Conservation (phyloP, 2,329 filamentous ascomycete species). For the Cladorrhinum sp. region DNA sequence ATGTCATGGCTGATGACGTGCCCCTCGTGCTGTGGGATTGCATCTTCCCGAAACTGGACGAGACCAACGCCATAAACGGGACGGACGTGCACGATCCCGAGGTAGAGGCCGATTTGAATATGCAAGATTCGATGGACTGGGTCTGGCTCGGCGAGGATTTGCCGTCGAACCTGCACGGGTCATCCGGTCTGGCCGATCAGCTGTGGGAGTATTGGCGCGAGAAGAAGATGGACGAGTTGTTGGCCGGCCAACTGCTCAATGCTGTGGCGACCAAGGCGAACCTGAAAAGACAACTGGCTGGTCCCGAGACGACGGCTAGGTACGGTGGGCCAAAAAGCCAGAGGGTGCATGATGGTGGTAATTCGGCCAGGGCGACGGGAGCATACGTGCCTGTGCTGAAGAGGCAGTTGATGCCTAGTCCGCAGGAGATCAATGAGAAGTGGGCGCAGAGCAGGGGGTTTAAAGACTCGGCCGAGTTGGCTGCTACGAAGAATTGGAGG, state of each 20-base stretch:
- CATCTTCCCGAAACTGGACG: slow-evolving; percentile 65
- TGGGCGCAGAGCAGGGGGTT: slow-evolving; percentile 63
- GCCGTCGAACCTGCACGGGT: slow-evolving; percentile 58
- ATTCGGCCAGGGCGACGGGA: slow-evolving; percentile 48
- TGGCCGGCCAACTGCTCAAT: slow-evolving; percentile 72
- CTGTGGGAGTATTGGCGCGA: slow-evolving; percentile 82
- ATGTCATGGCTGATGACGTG: slow-evolving; percentile 85
- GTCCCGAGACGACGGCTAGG: slow-evolving; percentile 43
- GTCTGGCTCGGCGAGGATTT: slow-evolving; percentile 69
- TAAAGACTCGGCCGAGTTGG: slow-evolving; percentile 48
- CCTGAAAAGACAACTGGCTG: slow-evolving; percentile 14
- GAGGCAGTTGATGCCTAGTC: slow-evolving; percentile 46
- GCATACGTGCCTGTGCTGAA: slow-evolving; percentile 55
- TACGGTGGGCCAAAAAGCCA: slow-evolving; percentile 31
- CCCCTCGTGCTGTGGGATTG: slow-evolving; percentile 97
- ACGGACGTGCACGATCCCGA: slow-evolving; percentile 32
- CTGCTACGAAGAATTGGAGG: slow-evolving; percentile 36
- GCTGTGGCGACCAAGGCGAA: slow-evolving; percentile 45
- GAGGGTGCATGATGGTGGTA: slow-evolving; percentile 54
- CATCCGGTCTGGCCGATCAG: slow-evolving; percentile 65
- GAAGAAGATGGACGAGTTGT: slow-evolving; percentile 83
- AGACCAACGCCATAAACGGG: slow-evolving; percentile 8
- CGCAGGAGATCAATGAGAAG: slow-evolving; percentile 56
- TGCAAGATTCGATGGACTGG: slow-evolving; percentile 67
- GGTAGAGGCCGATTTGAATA: slow-evolving; percentile 32